Conservation (phyloP, 768 basidiomycete genomes). For the Tricholoma matsutake region DNA sequence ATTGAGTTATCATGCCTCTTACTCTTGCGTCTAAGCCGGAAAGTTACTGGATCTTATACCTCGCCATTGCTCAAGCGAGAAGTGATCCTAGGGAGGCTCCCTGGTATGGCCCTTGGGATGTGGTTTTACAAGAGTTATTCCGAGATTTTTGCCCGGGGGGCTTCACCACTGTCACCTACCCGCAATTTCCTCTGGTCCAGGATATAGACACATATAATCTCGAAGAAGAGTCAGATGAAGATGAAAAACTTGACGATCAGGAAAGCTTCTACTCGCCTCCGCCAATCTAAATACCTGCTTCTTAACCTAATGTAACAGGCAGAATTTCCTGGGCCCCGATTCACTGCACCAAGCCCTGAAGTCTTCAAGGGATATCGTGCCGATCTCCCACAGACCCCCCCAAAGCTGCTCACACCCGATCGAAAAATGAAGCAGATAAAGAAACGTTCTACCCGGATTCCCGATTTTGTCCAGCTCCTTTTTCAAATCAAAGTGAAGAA, state of each 20-base stretch:
- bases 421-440: not conserved
- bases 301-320: too few relatives aligned
- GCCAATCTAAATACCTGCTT: too few relatives aligned
- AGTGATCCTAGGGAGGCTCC: not conserved
- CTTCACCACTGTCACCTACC: not conserved
- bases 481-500: not conserved
- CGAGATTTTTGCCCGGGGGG: not conserved
- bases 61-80: not conserved
- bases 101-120: not conserved
- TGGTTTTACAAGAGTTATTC: not conserved
- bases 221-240: not conserved
- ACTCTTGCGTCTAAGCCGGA: not conserved
- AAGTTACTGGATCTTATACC: not conserved
- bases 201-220: not conserved
- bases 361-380: not conserved
- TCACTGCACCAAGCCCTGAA: not conserved
- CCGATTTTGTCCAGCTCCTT: not conserved
- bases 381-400: not conserved
- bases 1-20: not conserved
- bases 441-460: not conserved
- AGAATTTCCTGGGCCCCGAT: too few relatives aligned
- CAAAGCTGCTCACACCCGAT: not conserved
- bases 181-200: not conserved
- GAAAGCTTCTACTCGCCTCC: too few relatives aligned
- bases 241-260: not conserved